These are phyloP conservation scores for Hanseniaspora taiwanica DNA, from an alignment of 805 yeast species.

Conservation along the genomic window DNA sequence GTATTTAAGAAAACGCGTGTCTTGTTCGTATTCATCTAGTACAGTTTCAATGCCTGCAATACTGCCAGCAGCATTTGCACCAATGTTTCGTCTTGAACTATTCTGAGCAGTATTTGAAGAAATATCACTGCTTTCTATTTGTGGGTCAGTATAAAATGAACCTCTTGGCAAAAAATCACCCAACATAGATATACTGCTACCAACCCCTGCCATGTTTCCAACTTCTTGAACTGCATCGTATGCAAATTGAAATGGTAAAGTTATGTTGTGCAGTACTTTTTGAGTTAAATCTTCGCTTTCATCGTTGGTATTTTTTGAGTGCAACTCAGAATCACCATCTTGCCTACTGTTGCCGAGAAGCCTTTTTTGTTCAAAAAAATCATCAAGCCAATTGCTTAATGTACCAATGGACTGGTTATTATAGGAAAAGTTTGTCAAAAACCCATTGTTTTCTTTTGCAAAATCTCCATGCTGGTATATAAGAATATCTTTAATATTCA, in stretches of 20 bases:
- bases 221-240: slow-evolving; percentile 24
- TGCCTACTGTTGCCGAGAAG: too few species aligned
- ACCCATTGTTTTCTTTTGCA: slow-evolving; percentile 4
- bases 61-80: background rate
- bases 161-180: slow-evolving; percentile 18
- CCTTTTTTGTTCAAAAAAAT: slow-evolving; percentile 7
- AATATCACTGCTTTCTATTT: background rate
- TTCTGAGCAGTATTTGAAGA: background rate
- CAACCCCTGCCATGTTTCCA: slow-evolving; percentile 21
- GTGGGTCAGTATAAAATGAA: too few species aligned
- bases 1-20: background rate
- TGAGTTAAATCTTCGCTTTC: slow-evolving; percentile 3
- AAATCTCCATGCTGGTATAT: slow-evolving; percentile 18
- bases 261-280: slow-evolving; percentile 18
- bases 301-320: too few species aligned
- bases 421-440: slow-evolving; percentile 16
- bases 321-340: too few species aligned
- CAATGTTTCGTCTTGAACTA: background rate
- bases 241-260: slow-evolving; percentile 21
- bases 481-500: slow-evolving; percentile 19
- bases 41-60: background rate
- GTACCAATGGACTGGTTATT: slow-evolving; percentile 13
- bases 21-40: background rate
- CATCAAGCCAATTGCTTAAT: slow-evolving; percentile 22
- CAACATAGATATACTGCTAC: slow-evolving; percentile 18